Evolutionary conservation across 768 basidiomycete species (phyloP).

Genomic region (Lactarius quietus): DNA sequence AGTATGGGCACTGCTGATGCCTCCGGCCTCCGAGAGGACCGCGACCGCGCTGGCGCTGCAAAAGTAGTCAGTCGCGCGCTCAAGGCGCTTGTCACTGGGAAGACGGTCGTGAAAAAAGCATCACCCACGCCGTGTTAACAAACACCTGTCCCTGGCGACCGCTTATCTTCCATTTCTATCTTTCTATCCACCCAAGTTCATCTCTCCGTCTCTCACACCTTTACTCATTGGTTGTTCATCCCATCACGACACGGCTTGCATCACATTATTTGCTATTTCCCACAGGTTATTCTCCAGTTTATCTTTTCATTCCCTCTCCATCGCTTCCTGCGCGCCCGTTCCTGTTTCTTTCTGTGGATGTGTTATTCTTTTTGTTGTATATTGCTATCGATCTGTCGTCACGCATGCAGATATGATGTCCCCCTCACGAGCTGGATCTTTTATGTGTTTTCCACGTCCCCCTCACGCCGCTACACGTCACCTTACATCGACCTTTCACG

Average conservation of each 20-base stretch:
- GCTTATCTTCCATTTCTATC: background rate
- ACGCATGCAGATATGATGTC: too few relatives aligned
- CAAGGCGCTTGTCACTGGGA: constrained; percentile 71
- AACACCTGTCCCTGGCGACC: too few relatives aligned
- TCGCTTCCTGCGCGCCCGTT: too few relatives aligned
- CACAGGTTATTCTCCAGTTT: background rate
- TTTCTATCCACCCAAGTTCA: background rate
- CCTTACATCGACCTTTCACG: background rate
- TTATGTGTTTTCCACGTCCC: background rate
- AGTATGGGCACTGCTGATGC: background rate
- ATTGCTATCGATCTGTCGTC: constrained; percentile 9
- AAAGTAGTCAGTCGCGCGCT: constrained; percentile 66
- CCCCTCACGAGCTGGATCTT: constrained; percentile 14
- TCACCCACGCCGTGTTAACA: constrained; percentile 38
- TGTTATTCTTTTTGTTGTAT: constrained; percentile 10
- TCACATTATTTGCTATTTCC: constrained; percentile 6
- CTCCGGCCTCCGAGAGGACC: constrained; percentile 13
- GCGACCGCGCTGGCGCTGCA: constrained; percentile 46
- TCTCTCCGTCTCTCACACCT: background rate
- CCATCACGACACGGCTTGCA: constrained; percentile 12
- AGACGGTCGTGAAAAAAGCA: constrained; percentile 48
- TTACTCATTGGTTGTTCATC: constrained; percentile 17
- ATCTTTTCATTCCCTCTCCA: too few relatives aligned
- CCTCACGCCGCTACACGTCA: constrained; percentile 10
- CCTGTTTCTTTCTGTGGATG: background rate